phyloP scores from a whole-genome alignment of 352 stramenopile genomes.

The Pythium periplocum region DNA sequence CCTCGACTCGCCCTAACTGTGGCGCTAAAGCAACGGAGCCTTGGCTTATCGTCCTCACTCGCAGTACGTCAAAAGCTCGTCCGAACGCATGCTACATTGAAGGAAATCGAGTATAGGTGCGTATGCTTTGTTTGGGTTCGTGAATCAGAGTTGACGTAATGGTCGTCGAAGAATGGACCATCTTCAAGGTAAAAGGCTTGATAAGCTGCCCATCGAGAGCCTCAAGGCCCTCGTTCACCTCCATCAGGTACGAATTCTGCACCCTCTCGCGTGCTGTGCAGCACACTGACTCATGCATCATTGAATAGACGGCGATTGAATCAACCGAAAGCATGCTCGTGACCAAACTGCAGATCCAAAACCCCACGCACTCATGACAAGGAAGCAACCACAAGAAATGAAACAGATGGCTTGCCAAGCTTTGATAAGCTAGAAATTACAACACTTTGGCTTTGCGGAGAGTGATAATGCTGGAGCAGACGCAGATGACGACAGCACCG shows the following conservation, averaged over 20 bases:
- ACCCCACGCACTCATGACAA: neutral
- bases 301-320: constrained; percentile 33
- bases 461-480: constrained; percentile 45
- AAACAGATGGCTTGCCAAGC: too few species aligned
- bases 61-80: constrained; percentile 11
- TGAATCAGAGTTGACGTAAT: too few species aligned
- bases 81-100: constrained; percentile 5
- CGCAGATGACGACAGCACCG: constrained; percentile 49
- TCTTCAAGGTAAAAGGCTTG: constrained; percentile 33
- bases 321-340: constrained; percentile 48
- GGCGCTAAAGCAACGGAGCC: constrained; percentile 17
- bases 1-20: neutral
- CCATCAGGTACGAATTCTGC: constrained; percentile 33
- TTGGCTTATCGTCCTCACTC: constrained; percentile 16
- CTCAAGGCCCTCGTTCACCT: constrained; percentile 57
- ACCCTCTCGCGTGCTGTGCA: too few species aligned
- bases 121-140: too few species aligned
- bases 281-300: too few species aligned
- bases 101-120: constrained; percentile 19
- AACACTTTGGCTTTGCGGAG: constrained; percentile 34
- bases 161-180: constrained; percentile 28
- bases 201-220: constrained; percentile 22
- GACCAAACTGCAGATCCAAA: constrained; percentile 38
- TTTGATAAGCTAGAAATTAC: neutral
- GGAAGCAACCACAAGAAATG: too few species aligned